Base-by-base conservation (phyloP, 1,284 basidiomycete species). In the Leccinum fuscescens region DNA sequence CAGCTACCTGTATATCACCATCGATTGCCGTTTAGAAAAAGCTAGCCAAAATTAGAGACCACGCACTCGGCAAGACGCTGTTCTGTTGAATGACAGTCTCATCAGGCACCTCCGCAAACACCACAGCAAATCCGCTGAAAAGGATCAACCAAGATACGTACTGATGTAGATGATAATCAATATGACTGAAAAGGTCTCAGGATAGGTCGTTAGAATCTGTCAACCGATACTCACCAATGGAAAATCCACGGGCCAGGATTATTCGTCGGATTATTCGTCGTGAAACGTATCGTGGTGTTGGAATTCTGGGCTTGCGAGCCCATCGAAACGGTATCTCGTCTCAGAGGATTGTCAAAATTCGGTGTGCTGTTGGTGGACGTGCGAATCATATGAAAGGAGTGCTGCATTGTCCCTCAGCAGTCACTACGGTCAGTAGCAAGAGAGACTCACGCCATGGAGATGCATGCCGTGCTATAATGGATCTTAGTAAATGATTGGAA, bases 371-470 rank as follows among this genome's bases (percentile, higher is more conserved):
- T 69, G 11, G 70, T 65, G 15, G 71, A 53, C 7, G 65, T 62
- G 17, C 68, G 67, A 54, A 76, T 66, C 33, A 77, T 73, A 55
- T 76, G 74, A 60, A 81, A 79, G 58, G 75, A 75, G 62, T 83
- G 78, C 74, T 74, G 57, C 7, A 46, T 50, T 53, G n/a, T 20
- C 12, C 24, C 6, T 67, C 44, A 46, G 49, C 52, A 53, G 56
- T 15, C 12, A 17, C 51, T 14, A 49, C 9, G 11, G 14, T 14
- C 15, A 17, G 53, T 56, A 14, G 37, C n/a, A 27, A 48, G 48
- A 3, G 27, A 3, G 27, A 52, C 70, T 52, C 49, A 76, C 73
- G 2, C 75, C 76, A 20, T 73, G 74, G 6, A 75, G 65, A 63
- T 77, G 77, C 24, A 76, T 70, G 4, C 72, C 70, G 61, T 77